A percentile compares a stretch with the other conserved stretches of the same genome.
These are phyloP conservation scores for Physaria fendleri DNA, from an alignment of 345 rosid genomes.

Conservation along the genomic window DNA sequence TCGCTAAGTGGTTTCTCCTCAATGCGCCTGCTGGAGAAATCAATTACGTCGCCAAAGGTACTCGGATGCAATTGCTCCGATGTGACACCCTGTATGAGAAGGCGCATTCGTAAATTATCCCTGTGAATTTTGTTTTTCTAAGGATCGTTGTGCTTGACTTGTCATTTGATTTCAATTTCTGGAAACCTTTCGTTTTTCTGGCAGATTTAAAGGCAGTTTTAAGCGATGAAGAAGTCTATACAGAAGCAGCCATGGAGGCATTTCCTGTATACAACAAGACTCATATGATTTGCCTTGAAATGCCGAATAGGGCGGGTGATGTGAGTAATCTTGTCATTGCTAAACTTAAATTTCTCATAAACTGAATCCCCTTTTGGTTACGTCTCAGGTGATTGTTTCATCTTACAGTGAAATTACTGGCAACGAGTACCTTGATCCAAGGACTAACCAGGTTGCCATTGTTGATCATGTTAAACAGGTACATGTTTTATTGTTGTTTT, in stretches of 20 bases:
- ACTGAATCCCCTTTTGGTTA: no score
- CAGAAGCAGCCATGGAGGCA: constrained; percentile 77
- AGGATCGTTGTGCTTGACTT: constrained; percentile 10
- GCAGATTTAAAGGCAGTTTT: constrained; percentile 76
- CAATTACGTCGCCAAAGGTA: constrained; percentile 93
- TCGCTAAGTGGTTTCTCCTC: constrained; percentile 98
- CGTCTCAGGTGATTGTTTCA: constrained; percentile 62
- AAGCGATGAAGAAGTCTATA: constrained; percentile 55
- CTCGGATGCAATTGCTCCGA: background rate
- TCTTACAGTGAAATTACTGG: constrained; percentile 53
- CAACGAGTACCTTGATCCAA: constrained; percentile 81
- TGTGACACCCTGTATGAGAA: background rate
- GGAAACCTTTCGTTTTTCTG: background rate
- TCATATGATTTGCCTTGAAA: constrained; percentile 83
- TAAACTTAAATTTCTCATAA: background rate
- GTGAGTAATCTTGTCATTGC: constrained; percentile 37
- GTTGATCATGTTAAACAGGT: constrained; percentile 97
- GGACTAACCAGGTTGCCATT: constrained; percentile 80
- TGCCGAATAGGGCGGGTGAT: constrained; percentile 62
- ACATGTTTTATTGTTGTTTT: background rate
- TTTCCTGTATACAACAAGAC: constrained; percentile 81
- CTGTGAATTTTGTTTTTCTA: background rate
- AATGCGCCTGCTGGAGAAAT: constrained; percentile 96
- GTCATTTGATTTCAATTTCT: background rate
- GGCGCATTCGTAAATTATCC: background rate